Conservation (phyloP, 257 asterid genomes). For the Anisodus acutangulus region DNA sequence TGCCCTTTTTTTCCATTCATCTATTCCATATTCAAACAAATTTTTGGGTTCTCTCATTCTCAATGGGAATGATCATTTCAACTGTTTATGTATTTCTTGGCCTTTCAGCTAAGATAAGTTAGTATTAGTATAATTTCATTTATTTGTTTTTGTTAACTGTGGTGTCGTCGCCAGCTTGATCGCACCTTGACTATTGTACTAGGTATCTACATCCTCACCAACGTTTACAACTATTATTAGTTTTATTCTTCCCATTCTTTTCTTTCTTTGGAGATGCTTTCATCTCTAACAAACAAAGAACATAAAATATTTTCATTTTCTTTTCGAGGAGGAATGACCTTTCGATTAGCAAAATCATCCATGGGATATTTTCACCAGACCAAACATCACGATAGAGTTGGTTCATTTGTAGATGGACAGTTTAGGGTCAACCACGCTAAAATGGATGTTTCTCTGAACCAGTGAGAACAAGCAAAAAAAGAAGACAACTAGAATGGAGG, state of each 20-base stretch:
- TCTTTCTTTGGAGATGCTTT: slow-evolving; percentile 6
- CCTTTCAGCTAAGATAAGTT: slow-evolving; percentile 1
- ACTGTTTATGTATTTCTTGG: not conserved
- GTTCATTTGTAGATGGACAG: not conserved
- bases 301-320: not conserved
- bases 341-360: slow-evolving; percentile 1
- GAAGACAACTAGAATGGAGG: not conserved
- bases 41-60: not conserved
- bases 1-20: not conserved
- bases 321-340: not conserved
- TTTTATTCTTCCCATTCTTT: not conserved
- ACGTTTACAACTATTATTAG: not conserved
- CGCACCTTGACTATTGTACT: not conserved
- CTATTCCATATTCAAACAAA: slow-evolving; percentile 17
- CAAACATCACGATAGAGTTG: not conserved
- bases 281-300: not conserved
- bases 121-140: not conserved
- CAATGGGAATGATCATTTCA: not conserved
- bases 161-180: not conserved
- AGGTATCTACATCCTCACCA: not conserved
- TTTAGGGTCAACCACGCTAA: not conserved
- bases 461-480: not conserved
- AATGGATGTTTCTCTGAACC: not conserved
- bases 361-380: not conserved
- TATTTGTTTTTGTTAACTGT: not conserved